Evolutionary conservation across 2,329 filamentous ascomycete species (phyloP).

Genomic region (Exophiala mesophila): DNA sequence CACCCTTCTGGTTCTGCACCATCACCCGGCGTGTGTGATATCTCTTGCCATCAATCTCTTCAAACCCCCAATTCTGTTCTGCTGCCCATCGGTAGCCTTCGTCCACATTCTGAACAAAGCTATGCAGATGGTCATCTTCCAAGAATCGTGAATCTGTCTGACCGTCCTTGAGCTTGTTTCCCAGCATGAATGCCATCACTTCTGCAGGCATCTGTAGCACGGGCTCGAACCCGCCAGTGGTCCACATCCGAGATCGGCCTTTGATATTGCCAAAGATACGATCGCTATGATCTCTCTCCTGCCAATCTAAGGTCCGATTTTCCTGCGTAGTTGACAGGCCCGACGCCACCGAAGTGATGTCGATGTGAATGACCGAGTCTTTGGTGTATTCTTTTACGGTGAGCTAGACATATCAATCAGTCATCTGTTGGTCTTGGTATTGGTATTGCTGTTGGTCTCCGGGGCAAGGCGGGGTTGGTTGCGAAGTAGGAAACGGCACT

Average conservation of each 20-base stretch:
- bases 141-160: constrained; percentile 57
- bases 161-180: constrained; percentile 47
- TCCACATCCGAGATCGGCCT: constrained; percentile 48
- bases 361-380: constrained; percentile 55
- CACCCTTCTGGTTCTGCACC: constrained; percentile 32
- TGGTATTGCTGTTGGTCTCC: no score
- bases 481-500: no score
- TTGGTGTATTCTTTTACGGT: constrained; percentile 41
- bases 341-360: constrained; percentile 67
- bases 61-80: constrained; percentile 46
- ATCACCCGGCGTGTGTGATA: constrained; percentile 41
- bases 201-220: constrained; percentile 35
- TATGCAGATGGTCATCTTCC: constrained; percentile 51
- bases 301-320: constrained; percentile 53
- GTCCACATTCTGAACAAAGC: constrained; percentile 45
- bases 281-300: constrained; percentile 64
- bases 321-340: constrained; percentile 65
- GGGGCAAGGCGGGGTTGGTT: no score
- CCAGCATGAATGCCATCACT: constrained; percentile 36
- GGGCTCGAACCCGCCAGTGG: constrained; percentile 38
- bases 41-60: constrained; percentile 38
- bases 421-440: constrained; percentile 42
- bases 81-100: constrained; percentile 46
- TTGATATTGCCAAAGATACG: constrained; percentile 71
- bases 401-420: constrained; percentile 13